Percentiles rank a stretch among this genome's conserved stretches.
Evolutionary conservation across 352 stramenopile genomes (phyloP).

Genomic region (Pythium rhizo-oryzae): DNA sequence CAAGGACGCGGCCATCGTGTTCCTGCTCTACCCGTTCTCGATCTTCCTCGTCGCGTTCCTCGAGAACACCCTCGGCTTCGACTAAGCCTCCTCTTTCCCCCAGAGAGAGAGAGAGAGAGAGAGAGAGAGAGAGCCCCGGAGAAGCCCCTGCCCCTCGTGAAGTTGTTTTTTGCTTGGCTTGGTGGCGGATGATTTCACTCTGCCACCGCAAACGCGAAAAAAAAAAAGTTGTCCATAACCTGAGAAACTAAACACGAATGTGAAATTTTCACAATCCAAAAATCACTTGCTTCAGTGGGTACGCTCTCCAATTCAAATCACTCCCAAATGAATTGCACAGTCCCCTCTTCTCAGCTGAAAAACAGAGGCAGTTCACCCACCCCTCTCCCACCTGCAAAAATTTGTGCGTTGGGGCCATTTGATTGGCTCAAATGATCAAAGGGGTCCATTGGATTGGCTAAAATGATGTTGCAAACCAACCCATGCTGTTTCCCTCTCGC

Average conservation of each 20-base stretch:
- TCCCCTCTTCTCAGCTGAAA: not conserved
- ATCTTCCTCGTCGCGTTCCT: constrained; percentile 93
- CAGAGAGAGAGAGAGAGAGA: too few species aligned
- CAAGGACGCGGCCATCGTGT: constrained; percentile 79
- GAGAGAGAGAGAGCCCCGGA: not conserved
- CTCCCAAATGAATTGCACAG: not conserved
- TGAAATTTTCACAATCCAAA: not conserved
- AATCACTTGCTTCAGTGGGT: constrained; percentile 6
- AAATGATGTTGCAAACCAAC: not conserved
- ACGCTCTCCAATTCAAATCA: not conserved
- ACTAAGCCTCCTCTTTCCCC: too few species aligned
- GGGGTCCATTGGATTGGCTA: constrained; percentile 5
- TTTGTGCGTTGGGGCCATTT: not conserved
- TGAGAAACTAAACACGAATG: not conserved
- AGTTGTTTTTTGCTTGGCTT: not conserved
- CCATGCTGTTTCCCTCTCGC: not conserved
- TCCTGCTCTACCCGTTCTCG: constrained; percentile 93
- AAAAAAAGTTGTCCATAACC: too few species aligned
- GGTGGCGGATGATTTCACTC: not conserved
- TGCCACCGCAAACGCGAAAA: not conserved
- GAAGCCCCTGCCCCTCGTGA: not conserved
- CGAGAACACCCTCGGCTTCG: constrained; percentile 91
- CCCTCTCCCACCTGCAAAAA: constrained; percentile 19
- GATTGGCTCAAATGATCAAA: too few species aligned
- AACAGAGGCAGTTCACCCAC: constrained; percentile 22